These are phyloP conservation scores for Alternaria sp. DNA, from an alignment of 2,329 filamentous ascomycete species.

Conservation along the genomic window DNA sequence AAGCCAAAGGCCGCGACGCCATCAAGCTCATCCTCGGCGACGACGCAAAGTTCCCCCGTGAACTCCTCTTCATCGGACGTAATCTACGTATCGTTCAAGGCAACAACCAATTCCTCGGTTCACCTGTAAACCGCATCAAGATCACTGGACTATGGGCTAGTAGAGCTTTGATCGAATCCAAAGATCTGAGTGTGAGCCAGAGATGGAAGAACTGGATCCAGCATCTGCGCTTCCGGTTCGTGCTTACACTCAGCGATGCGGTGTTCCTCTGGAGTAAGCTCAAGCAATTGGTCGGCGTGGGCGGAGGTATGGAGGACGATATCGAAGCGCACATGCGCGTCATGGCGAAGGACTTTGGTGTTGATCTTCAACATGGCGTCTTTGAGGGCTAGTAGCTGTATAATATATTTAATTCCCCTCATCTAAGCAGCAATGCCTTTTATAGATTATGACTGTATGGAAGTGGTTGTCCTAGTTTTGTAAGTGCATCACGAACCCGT, in stretches of 20 bases:
- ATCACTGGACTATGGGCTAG: constrained; percentile 92
- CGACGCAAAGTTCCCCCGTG: constrained; percentile 86
- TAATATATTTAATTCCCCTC: constrained; percentile 1
- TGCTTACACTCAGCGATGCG: constrained; percentile 78
- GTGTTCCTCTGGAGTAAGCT: constrained; percentile 83
- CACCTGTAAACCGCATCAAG: constrained; percentile 89
- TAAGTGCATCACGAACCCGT: background rate
- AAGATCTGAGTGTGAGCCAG: constrained; percentile 67
- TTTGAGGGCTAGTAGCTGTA: constrained; percentile 73
- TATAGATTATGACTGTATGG: background rate
- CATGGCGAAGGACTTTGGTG: constrained; percentile 88
- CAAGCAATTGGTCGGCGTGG: constrained; percentile 76
- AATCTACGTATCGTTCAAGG: constrained; percentile 93
- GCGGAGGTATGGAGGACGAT: constrained; percentile 91
- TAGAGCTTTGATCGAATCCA: constrained; percentile 78
- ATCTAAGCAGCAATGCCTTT: background rate
- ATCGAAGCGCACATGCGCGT: constrained; percentile 85
- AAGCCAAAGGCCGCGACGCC: constrained; percentile 72
- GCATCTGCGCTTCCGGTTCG: constrained; percentile 81
- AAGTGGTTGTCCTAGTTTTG: background rate
- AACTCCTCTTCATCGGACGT: constrained; percentile 89
- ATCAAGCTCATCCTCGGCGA: constrained; percentile 84
- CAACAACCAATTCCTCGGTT: constrained; percentile 89
- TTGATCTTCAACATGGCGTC: constrained; percentile 85
- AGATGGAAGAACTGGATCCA: constrained; percentile 73